These are phyloP conservation scores for Fomitiporia mediterranea DNA, from an alignment of 1,284 basidiomycete genomes.

Conservation along the genomic window DNA sequence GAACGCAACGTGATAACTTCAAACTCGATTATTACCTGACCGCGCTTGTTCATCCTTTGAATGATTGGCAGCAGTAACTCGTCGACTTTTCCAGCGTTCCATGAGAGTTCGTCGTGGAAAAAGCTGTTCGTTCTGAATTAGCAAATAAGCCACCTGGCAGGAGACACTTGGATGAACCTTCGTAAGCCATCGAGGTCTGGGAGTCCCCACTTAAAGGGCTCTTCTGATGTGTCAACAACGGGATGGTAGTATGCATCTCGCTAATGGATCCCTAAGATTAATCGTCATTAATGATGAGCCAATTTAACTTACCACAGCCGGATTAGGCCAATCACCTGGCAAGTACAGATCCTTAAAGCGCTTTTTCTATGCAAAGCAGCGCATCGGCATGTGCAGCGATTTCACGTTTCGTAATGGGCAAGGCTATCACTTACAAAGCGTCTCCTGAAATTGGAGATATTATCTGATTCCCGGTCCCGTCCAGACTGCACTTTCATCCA, in stretches of 20 bases:
- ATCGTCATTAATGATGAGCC: constrained; percentile 1
- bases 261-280: constrained; percentile 39
- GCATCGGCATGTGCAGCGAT: neutral
- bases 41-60: constrained; percentile 79
- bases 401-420: too few relatives aligned
- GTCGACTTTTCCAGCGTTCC: constrained; percentile 85
- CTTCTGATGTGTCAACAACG: constrained; percentile 84
- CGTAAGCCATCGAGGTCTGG: constrained; percentile 92
- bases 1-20: neutral
- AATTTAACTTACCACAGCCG: constrained; percentile 78
- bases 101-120: constrained; percentile 80
- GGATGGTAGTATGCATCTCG: constrained; percentile 92
- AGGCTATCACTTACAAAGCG: constrained; percentile 65
- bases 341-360: constrained; percentile 84
- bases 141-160: neutral
- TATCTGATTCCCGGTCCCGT: constrained; percentile 72
- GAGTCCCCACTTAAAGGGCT: constrained; percentile 96
- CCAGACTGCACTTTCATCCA: constrained; percentile 95
- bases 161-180: constrained; percentile 50
- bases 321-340: constrained; percentile 83
- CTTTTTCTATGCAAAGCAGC: constrained; percentile 64
- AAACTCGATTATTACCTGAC: constrained; percentile 47
- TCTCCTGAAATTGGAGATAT: constrained; percentile 69
- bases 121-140: constrained; percentile 49
- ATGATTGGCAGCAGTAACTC: constrained; percentile 92